Percentiles rank a stretch among this genome's conserved stretches.
phyloP scores from a whole-genome alignment of 352 stramenopile genomes.

The Phytophthora syringae region DNA sequence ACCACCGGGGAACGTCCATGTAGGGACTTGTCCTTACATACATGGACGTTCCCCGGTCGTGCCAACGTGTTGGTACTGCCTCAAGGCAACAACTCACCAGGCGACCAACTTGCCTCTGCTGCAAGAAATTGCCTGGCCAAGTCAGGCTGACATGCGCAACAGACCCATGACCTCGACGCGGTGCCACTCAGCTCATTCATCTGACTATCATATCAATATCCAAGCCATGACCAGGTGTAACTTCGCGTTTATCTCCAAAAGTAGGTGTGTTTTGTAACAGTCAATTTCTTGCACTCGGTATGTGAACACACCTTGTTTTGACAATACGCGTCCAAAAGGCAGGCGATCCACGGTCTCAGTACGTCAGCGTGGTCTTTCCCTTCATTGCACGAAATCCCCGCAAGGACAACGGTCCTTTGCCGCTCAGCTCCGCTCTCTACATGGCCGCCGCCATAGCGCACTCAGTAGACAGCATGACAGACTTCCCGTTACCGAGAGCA shows the following conservation, averaged over 20 bases:
- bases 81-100: too few relatives aligned
- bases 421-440: slow-evolving; percentile 1
- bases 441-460: background rate
- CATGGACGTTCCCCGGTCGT: too few relatives aligned
- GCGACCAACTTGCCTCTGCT: too few relatives aligned
- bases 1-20: too few relatives aligned
- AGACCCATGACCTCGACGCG: too few relatives aligned
- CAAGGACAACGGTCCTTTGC: slow-evolving; percentile 9
- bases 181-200: too few relatives aligned
- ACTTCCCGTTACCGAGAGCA: slow-evolving; percentile 42
- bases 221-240: background rate
- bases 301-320: background rate
- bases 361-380: slow-evolving; percentile 3
- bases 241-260: background rate
- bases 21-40: too few relatives aligned
- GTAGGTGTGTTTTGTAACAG: background rate
- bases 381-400: background rate
- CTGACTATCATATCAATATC: too few relatives aligned
- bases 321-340: background rate
- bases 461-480: slow-evolving; percentile 22
- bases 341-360: background rate
- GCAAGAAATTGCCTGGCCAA: too few relatives aligned
- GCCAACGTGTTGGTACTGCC: too few relatives aligned
- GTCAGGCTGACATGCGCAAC: too few relatives aligned
- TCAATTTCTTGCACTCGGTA: background rate